Percentiles rank a stretch among this genome's conserved stretches.
Evolutionary conservation across 106 monocot species (phyloP).

Genomic region (Allium sativum): DNA sequence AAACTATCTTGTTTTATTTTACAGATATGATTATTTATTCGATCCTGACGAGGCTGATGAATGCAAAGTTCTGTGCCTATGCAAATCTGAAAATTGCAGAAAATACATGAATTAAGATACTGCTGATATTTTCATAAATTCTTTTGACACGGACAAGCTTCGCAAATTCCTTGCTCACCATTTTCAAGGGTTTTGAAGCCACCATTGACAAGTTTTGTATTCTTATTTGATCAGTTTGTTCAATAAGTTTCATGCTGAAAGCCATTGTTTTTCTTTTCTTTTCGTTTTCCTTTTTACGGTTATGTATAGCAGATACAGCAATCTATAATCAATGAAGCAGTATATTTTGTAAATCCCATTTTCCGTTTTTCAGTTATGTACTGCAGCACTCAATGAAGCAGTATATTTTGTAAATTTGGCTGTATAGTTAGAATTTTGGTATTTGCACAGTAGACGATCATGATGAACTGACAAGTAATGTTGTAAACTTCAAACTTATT

Average conservation of each 20-base stretch:
- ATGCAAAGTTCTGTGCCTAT: conserved; percentile 69
- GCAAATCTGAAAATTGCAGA: conserved; percentile 58
- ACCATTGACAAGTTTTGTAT: conserved; percentile 1
- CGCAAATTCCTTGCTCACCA: neutral
- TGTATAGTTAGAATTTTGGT: no score
- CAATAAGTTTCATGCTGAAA: conserved; percentile 13
- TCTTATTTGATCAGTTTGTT: conserved; percentile 8
- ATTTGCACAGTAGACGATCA: no score
- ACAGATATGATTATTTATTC: conserved; percentile 78
- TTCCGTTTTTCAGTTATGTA: no score
- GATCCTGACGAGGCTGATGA: conserved; percentile 74
- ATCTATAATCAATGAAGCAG: no score
- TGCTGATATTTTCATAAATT: conserved; percentile 9
- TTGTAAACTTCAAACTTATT: no score
- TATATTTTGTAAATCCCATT: no score
- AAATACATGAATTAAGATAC: conserved; percentile 54
- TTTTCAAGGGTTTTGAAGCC: conserved; percentile 1
- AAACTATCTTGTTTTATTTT: neutral
- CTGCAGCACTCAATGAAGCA: no score
- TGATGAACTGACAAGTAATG: no score
- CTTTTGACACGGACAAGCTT: conserved; percentile 5
- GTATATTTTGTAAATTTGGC: no score
- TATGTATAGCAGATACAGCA: no score
- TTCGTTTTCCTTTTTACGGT: no score
- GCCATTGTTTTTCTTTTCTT: neutral